phyloP scores from a whole-genome alignment of 306 rosid species.

The Sicyos baderoa region DNA sequence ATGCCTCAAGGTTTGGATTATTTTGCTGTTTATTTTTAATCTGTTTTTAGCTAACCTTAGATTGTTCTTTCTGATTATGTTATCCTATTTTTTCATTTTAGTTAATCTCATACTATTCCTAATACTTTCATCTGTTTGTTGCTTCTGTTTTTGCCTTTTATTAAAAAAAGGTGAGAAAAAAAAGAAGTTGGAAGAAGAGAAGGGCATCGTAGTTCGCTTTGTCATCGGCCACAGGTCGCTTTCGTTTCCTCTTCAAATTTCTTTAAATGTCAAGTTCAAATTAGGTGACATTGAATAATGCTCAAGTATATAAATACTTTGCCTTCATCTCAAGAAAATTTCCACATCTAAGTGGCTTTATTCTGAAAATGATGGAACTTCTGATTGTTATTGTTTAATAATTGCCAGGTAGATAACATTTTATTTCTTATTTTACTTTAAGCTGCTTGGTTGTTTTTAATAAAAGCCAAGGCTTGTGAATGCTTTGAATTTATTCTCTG shows the following conservation, averaged over 20 bases:
- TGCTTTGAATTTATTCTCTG: neutral
- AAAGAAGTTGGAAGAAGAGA: too few species aligned
- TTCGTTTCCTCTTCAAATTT: constrained; percentile 6
- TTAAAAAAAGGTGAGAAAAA: constrained; percentile 71
- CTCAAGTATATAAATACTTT: neutral
- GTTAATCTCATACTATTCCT: neutral
- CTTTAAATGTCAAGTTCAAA: neutral
- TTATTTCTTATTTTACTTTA: neutral
- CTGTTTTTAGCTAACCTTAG: neutral
- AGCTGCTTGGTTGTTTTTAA: neutral
- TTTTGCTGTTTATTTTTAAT: constrained; percentile 2
- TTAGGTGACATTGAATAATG: constrained; percentile 14
- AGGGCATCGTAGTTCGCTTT: constrained; percentile 84
- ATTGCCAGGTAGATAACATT: neutral
- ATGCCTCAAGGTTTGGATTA: constrained; percentile 79
- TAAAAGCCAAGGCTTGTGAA: constrained; percentile 8
- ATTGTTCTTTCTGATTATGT: neutral
- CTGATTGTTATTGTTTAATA: constrained; percentile 1
- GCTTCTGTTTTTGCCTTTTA: constrained; percentile 26
- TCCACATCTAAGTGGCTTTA: neutral
- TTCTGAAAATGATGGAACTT: constrained; percentile 13
- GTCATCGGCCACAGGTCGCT: constrained; percentile 93
- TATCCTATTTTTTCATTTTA: constrained; percentile 8
- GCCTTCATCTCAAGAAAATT: constrained; percentile 16
- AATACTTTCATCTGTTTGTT: constrained; percentile 27